Conservation (phyloP, 768 basidiomycete genomes). For the Xerocomus potaroensis region DNA sequence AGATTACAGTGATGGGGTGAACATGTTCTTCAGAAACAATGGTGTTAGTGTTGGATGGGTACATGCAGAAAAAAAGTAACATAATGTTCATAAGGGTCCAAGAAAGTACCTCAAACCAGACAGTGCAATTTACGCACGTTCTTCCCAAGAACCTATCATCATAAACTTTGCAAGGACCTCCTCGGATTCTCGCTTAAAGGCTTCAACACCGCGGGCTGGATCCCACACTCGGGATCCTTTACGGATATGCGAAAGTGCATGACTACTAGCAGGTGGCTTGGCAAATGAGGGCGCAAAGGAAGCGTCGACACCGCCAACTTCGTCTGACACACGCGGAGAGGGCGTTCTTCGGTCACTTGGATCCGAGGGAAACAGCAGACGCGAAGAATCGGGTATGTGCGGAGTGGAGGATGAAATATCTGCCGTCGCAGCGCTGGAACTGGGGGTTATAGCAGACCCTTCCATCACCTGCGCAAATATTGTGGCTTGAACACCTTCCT, state of each 20-base stretch:
- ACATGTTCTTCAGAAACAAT: neutral
- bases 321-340: conserved; percentile 4
- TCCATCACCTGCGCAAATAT: conserved; percentile 13
- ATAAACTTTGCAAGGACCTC: conserved; percentile 82
- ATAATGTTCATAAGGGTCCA: neutral
- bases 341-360: conserved; percentile 7
- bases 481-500: conserved; percentile 58
- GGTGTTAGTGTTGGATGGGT: conserved; percentile 1
- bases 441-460: conserved; percentile 6
- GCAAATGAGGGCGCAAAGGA: conserved; percentile 33
- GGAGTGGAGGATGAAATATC: conserved; percentile 1
- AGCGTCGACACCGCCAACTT: conserved; percentile 5
- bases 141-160: conserved; percentile 71
- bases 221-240: conserved; percentile 75
- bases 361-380: conserved; percentile 15
- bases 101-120: neutral
- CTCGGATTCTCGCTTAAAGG: conserved; percentile 85
- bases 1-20: neutral
- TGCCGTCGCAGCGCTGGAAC: conserved; percentile 1
- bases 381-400: conserved; percentile 12
- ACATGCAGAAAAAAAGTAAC: neutral
- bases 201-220: conserved; percentile 77
- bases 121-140: conserved; percentile 27
- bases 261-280: conserved; percentile 50
- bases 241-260: conserved; percentile 28